Percentiles rank a stretch among this genome's conserved stretches.
Conservation (phyloP, 441 rosid genomes). For the Brassica balearica region DNA sequence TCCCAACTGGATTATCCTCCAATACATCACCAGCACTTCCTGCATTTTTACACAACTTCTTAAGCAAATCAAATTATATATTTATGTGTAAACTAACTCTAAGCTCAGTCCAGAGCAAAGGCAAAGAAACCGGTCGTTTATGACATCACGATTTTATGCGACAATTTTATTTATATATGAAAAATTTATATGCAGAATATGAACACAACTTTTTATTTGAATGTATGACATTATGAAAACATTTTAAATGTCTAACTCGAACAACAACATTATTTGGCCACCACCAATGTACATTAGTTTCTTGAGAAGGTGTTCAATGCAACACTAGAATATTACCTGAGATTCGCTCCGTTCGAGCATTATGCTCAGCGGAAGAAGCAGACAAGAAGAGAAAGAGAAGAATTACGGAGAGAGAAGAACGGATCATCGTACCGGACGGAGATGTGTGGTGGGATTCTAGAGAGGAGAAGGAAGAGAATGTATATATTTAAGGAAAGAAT, state of each 20-base stretch:
- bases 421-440: slow-evolving; percentile 47
- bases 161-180: too few relatives aligned
- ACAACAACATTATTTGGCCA: not conserved
- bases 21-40: slow-evolving; percentile 96
- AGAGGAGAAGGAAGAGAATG: slow-evolving; percentile 34
- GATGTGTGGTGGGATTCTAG: slow-evolving; percentile 37
- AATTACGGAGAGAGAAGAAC: slow-evolving; percentile 42
- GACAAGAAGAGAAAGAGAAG: slow-evolving; percentile 40
- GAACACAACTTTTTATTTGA: not conserved
- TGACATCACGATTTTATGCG: too few relatives aligned
- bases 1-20: slow-evolving; percentile 95
- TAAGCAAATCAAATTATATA: not conserved
- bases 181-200: too few relatives aligned
- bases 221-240: not conserved
- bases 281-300: not conserved
- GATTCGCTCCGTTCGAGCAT: slow-evolving; percentile 26
- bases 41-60: slow-evolving; percentile 35
- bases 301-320: not conserved
- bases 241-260: not conserved
- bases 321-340: slow-evolving; percentile 52
- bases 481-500: slow-evolving; percentile 47
- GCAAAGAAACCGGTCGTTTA: too few relatives aligned
- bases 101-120: too few relatives aligned
- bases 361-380: slow-evolving; percentile 47
- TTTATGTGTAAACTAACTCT: too few relatives aligned